Percentiles rank a stretch among this genome's conserved stretches.
phyloP scores from a whole-genome alignment of 2,329 filamentous ascomycete genomes.

The Sodiomyces alkalinus region DNA sequence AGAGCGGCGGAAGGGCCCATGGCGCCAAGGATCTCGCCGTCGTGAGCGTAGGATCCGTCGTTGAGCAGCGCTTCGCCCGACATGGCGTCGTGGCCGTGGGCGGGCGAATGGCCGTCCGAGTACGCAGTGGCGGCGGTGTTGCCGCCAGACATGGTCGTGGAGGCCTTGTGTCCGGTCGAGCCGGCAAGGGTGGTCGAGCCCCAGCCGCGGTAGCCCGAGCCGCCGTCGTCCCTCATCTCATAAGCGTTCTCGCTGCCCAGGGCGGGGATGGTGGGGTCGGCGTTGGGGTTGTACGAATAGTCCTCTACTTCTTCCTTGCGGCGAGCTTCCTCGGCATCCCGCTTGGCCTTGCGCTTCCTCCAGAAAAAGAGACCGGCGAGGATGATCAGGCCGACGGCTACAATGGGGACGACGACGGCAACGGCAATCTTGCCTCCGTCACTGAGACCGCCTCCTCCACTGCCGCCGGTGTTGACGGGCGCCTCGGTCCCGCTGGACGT shows the following conservation, averaged over 20 bases:
- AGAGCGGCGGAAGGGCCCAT: conserved; percentile 58
- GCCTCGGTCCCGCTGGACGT: conserved; percentile 14
- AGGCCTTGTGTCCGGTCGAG: conserved; percentile 66
- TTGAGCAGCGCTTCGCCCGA: conserved; percentile 51
- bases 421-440: conserved; percentile 68
- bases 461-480: conserved; percentile 13
- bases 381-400: conserved; percentile 67
- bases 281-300: conserved; percentile 95
- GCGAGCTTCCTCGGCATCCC: conserved; percentile 72
- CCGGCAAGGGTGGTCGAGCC: conserved; percentile 58
- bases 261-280: conserved; percentile 61
- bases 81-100: conserved; percentile 48
- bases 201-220: conserved; percentile 84
- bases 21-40: conserved; percentile 70
- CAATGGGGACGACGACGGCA: conserved; percentile 87
- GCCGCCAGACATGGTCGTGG: conserved; percentile 76
- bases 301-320: conserved; percentile 97
- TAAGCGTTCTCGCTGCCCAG: conserved; percentile 39
- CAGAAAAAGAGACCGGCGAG: conserved; percentile 68
- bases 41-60: conserved; percentile 39
- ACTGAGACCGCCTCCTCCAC: conserved; percentile 30
- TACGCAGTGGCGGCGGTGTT: conserved; percentile 36
- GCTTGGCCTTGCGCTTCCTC: conserved; percentile 75
- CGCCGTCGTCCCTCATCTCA: conserved; percentile 61
- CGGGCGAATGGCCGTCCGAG: conserved; percentile 61